Conservation (phyloP, 2,329 filamentous ascomycete genomes). For the Sporothrix curviconia region DNA sequence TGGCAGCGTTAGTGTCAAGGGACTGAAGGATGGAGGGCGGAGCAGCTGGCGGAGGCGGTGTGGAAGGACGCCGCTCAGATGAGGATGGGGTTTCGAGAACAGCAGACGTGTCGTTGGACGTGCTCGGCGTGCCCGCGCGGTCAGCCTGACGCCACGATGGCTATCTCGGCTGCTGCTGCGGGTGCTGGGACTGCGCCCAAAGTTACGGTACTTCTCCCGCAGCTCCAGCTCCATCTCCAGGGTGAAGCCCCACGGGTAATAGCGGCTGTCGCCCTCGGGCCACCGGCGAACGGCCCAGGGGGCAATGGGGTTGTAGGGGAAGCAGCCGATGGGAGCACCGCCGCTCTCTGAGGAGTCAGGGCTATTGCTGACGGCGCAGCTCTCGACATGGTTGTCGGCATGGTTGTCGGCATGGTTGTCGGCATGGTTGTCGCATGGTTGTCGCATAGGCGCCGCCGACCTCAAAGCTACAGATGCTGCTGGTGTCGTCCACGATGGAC, state of each 20-base stretch:
- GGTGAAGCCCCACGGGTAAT: neutral
- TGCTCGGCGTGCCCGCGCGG: neutral
- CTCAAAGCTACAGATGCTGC: neutral
- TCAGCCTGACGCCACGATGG: too few species aligned
- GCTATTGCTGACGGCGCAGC: too few species aligned
- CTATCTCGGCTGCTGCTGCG: too few species aligned
- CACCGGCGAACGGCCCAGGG: neutral
- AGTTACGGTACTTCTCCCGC: neutral
- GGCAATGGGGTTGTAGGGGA: neutral
- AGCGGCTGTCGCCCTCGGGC: neutral
- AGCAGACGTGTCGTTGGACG: too few species aligned
- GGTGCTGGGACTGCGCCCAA: neutral
- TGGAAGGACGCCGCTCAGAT: neutral
- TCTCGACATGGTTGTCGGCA: neutral
- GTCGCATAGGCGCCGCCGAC: neutral
- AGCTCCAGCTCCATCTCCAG: neutral
- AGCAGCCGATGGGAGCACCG: neutral
- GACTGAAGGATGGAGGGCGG: conserved; percentile 14
- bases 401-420: too few species aligned
- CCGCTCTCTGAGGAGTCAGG: neutral
- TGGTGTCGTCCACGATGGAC: neutral
- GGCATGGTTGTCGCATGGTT: too few species aligned
- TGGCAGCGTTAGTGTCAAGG: conserved; percentile 20
- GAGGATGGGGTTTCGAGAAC: too few species aligned
- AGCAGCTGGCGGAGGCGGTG: neutral